Percentiles rank a stretch among this genome's conserved stretches.
Conservation (phyloP, 257 asterid species). For the Eucommia ulmoides region DNA sequence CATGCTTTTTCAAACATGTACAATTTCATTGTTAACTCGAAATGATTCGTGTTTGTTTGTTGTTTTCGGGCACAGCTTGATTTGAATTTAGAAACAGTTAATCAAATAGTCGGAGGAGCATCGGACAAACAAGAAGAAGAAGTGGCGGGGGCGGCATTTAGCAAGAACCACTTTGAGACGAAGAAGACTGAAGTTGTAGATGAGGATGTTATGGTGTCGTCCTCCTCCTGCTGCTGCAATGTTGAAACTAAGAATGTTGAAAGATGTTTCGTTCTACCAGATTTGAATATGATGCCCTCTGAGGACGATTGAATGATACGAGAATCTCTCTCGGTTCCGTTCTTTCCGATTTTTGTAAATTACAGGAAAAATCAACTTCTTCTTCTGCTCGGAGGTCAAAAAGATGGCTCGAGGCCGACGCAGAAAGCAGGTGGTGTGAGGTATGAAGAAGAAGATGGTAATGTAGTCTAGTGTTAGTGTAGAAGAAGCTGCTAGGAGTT, state of each 20-base stretch:
- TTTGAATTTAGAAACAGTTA: constrained; percentile 13
- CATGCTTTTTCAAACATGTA: neutral
- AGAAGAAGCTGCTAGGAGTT: too few relatives aligned
- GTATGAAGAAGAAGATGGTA: too few relatives aligned
- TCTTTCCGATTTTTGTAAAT: too few relatives aligned
- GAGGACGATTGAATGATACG: too few relatives aligned
- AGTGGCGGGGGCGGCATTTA: neutral
- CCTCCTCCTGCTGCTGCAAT: constrained; percentile 3
- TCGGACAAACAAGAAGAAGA: too few relatives aligned
- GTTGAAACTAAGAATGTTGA: constrained; percentile 1
- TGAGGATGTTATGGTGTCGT: constrained; percentile 6
- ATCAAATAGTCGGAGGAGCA: neutral
- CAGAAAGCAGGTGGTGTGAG: too few relatives aligned
- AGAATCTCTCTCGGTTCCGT: too few relatives aligned
- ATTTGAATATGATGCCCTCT: constrained; percentile 22
- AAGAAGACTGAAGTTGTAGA: constrained; percentile 6
- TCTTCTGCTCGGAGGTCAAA: too few relatives aligned
- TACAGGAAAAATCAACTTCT: too few relatives aligned
- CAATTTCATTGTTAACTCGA: neutral
- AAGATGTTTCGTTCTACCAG: constrained; percentile 22
- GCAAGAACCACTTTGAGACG: constrained; percentile 4
- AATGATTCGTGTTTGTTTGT: too few relatives aligned
- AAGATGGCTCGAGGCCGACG: too few relatives aligned
- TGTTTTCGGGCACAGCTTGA: constrained; percentile 16
- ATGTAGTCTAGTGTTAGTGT: too few relatives aligned